These are phyloP conservation scores for Dentipellis fragilis DNA, from an alignment of 768 basidiomycete genomes.

Conservation along the genomic window DNA sequence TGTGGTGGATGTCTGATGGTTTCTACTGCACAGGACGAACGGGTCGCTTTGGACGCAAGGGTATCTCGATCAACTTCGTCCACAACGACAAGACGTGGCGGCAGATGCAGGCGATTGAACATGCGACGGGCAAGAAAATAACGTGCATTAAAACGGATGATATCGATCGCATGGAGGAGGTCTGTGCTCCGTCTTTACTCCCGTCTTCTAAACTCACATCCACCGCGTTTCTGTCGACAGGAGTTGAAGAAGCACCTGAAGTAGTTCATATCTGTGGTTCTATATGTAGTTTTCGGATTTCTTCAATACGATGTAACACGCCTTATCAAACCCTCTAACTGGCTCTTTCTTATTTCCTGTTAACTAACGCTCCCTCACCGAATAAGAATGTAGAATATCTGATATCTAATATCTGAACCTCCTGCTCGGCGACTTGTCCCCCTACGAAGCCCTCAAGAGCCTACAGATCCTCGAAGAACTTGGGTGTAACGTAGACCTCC, in stretches of 20 bases:
- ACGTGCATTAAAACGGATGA: slow-evolving; percentile 82
- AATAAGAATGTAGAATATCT: too few species aligned
- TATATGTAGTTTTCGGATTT: too few species aligned
- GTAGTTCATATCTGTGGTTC: slow-evolving; percentile 18
- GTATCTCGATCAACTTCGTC: slow-evolving; percentile 96
- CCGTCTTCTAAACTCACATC: neutral
- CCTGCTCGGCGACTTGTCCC: too few species aligned
- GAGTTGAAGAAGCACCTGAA: slow-evolving; percentile 79
- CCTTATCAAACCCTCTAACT: too few species aligned
- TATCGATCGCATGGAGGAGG: slow-evolving; percentile 91
- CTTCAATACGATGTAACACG: too few species aligned
- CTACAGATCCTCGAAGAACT: neutral
- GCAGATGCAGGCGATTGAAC: slow-evolving; percentile 87
- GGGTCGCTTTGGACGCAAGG: slow-evolving; percentile 94
- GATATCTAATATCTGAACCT: too few species aligned
- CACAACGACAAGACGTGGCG: slow-evolving; percentile 81
- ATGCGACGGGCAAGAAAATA: slow-evolving; percentile 67
- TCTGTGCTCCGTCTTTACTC: slow-evolving; percentile 21
- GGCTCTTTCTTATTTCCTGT: too few species aligned
- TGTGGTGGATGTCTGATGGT: neutral
- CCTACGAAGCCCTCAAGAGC: too few species aligned
- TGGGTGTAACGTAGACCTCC: neutral
- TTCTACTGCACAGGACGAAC: slow-evolving; percentile 62
- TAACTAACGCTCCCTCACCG: too few species aligned
- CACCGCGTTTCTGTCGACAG: slow-evolving; percentile 23